Evolutionary conservation across 1,139 yeast genomes (phyloP).

Genomic region (Kurtzmaniella quercitrusa): DNA sequence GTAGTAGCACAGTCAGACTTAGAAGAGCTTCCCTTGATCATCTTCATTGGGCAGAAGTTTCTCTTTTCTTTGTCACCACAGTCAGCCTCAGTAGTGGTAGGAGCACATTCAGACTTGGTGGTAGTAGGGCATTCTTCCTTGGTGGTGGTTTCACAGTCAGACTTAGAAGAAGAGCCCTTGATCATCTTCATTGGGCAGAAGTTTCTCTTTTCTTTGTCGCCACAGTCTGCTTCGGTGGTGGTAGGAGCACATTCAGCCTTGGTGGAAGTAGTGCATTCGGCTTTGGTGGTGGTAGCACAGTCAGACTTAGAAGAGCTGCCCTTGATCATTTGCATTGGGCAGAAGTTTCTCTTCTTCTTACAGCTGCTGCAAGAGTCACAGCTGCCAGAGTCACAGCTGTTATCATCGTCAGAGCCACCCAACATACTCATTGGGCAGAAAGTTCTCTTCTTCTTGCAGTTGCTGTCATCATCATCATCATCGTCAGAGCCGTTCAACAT

Average conservation of each 20-base stretch:
- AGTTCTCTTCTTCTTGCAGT: constrained; percentile 2
- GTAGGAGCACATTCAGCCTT: no score
- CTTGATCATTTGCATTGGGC: background rate
- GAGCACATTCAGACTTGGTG: background rate
- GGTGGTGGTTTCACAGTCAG: background rate
- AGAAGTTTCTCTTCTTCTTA: constrained; percentile 4
- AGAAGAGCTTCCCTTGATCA: background rate
- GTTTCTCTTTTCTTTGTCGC: constrained; percentile 1
- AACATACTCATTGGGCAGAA: constrained; percentile 3
- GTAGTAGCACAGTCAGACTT: background rate
- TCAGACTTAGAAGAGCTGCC: background rate
- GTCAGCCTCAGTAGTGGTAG: background rate
- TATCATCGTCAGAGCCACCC: background rate
- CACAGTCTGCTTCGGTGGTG: no score
- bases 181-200: constrained; percentile 2
- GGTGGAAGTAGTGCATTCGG: no score
- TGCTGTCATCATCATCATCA: background rate
- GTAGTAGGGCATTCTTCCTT: no score
- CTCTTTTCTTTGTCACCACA: constrained; percentile 4
- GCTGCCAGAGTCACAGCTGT: background rate
- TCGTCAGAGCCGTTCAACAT: background rate
- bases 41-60: constrained; percentile 2
- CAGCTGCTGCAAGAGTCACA: background rate
- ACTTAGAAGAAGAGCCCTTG: background rate
- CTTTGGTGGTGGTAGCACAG: no score